Conservation (phyloP, 1,284 basidiomycete genomes). For the Volvariella surrecta region DNA sequence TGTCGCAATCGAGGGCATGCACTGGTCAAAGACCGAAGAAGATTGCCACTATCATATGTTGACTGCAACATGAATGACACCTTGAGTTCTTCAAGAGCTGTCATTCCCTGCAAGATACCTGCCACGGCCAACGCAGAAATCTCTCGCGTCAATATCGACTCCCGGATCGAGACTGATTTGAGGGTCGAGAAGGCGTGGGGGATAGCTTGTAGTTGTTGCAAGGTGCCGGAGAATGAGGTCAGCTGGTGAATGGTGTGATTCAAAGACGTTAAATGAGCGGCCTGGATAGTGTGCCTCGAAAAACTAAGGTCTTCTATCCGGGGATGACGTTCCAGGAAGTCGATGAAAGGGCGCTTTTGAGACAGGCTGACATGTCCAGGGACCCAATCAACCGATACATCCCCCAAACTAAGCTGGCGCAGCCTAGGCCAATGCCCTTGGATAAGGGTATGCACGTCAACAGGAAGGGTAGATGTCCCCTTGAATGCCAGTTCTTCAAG, state of each 20-base stretch:
- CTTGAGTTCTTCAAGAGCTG: constrained; percentile 45
- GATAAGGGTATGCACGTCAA: constrained; percentile 27
- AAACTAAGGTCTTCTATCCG: constrained; percentile 44
- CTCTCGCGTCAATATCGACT: constrained; percentile 57
- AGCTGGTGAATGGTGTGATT: constrained; percentile 38
- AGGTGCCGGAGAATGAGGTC: constrained; percentile 48
- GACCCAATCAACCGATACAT: constrained; percentile 50
- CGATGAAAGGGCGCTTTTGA: constrained; percentile 45
- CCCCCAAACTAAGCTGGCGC: constrained; percentile 47
- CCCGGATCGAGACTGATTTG: constrained; percentile 48
- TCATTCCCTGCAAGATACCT: constrained; percentile 42
- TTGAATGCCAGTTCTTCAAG: constrained; percentile 53
- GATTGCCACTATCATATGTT: constrained; percentile 61
- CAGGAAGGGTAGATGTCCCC: constrained; percentile 41
- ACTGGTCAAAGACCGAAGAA: constrained; percentile 53
- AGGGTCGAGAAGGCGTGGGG: constrained; percentile 33
- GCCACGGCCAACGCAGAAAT: constrained; percentile 52
- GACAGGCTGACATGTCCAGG: constrained; percentile 23
- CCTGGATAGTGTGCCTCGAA: constrained; percentile 46
- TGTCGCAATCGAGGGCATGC: constrained; percentile 55
- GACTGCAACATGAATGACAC: constrained; percentile 61
- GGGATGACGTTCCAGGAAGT: constrained; percentile 59
- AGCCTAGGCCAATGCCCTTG: constrained; percentile 55
- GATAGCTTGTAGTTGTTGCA: constrained; percentile 54
- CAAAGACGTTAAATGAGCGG: constrained; percentile 41